Percentiles rank a stretch among this genome's conserved stretches.
Evolutionary conservation across 495 filamentous ascomycete species (phyloP).

Genomic region (Hypomontagnella monticulosa): DNA sequence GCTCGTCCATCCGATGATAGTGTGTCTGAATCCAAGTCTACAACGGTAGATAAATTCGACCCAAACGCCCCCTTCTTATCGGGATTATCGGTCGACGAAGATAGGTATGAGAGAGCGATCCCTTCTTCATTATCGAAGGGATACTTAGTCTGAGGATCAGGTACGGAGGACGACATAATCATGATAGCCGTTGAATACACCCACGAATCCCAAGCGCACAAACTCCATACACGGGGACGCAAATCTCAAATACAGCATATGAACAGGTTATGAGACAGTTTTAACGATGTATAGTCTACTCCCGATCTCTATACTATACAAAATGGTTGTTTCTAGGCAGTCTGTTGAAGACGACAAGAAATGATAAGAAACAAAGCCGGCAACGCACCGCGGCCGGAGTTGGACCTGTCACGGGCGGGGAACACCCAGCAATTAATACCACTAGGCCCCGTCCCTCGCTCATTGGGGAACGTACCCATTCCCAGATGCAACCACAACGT

Average conservation of each 20-base stretch:
- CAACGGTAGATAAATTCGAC: slow-evolving; percentile 26
- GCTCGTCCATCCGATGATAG: slow-evolving; percentile 18
- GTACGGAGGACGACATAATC: slow-evolving; percentile 22
- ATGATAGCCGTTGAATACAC: background rate
- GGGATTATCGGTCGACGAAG: slow-evolving; percentile 14
- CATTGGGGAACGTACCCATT: slow-evolving; percentile 18
- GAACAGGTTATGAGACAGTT: slow-evolving; percentile 1
- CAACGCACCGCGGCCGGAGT: slow-evolving; percentile 4
- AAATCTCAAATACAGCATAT: slow-evolving; percentile 4
- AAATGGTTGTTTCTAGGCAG: background rate
- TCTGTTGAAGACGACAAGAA: background rate
- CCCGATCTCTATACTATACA: background rate
- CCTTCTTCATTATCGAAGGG: slow-evolving; percentile 24
- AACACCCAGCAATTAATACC: slow-evolving; percentile 21
- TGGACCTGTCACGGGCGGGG: slow-evolving; percentile 22
- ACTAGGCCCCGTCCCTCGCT: slow-evolving; percentile 3
- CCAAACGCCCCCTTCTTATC: slow-evolving; percentile 21
- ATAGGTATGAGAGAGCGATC: slow-evolving; percentile 13
- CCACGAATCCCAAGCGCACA: background rate
- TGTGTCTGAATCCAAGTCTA: slow-evolving; percentile 13
- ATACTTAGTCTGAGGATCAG: slow-evolving; percentile 12
- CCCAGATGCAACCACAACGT: slow-evolving; percentile 34
- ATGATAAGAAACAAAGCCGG: slow-evolving; percentile 1
- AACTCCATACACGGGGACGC: slow-evolving; percentile 10
- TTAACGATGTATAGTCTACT: slow-evolving; percentile 6